Evolutionary conservation across 805 yeast species (phyloP).

Genomic region (Nakazawaea holstii): DNA sequence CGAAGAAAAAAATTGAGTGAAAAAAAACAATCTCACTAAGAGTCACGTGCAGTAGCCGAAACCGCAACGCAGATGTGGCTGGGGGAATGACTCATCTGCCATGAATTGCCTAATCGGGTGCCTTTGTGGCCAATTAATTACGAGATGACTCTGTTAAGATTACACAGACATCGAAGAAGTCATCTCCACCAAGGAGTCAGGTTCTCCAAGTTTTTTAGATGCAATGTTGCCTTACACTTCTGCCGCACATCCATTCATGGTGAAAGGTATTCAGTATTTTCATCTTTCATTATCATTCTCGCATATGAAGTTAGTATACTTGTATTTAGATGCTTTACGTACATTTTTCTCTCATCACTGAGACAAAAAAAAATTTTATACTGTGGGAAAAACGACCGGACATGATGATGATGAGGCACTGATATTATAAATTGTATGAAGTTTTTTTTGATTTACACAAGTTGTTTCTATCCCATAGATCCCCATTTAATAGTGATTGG

Average conservation of each 20-base stretch:
- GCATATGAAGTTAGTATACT: too few species aligned
- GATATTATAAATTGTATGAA: too few species aligned
- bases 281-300: too few species aligned
- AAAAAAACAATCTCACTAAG: not conserved
- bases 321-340: too few species aligned
- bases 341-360: too few species aligned
- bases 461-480: conserved; percentile 1
- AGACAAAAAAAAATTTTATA: too few species aligned
- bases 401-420: not conserved
- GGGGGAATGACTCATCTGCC: not conserved
- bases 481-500: conserved; percentile 18
- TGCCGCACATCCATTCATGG: too few species aligned
- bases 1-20: not conserved
- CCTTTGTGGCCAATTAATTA: not conserved
- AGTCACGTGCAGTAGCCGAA: conserved; percentile 1
- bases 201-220: not conserved
- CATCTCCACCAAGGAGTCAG: not conserved
- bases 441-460: conserved; percentile 5
- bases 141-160: not conserved
- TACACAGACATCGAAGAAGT: not conserved
- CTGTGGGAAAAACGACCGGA: too few species aligned
- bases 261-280: too few species aligned
- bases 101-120: not conserved
- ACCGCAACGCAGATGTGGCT: not conserved
- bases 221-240: too few species aligned